Evolutionary conservation across 2,329 filamentous ascomycete species (phyloP), one percentile per base, ranked within the genome.

Genomic region (Alternaria sp.): DNA sequence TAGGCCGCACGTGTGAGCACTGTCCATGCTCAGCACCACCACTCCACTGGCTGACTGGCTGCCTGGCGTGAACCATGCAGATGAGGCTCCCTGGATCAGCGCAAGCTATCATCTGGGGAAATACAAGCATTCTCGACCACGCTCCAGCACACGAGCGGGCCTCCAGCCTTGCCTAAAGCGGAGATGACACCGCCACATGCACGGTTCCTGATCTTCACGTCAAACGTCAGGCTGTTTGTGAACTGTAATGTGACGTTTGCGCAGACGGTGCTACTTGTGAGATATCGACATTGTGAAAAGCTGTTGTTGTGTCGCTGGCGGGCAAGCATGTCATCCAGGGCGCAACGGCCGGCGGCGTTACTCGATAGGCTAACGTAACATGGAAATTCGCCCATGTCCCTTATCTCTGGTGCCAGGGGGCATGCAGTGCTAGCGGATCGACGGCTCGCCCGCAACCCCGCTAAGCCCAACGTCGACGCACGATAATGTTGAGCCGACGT

Each of bases 401-500:
- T 73, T 78, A 78, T 77, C 66, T 72, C 58, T 64, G 50, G 51
- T 50, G 58, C 25, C 63, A 36, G 57, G 68, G 68, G 68, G 66
- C 47, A 58, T 64, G 64, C 63, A 64, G 71, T 70, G 36, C 70
- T 71, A 66, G 65, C 67, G 51, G 67, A 72, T 71, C 70, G 69
- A 63, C 69, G 62, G 60, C 67, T 66, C 57, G 61, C 64, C 65
- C 64, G 61, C 63, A 57, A 59, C 65, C 68, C 65, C 72, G 69
- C 61, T 61, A 64, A 68, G 59, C 70, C 68, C 71, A 73, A 73
- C 68, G 69, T 62, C 60, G 57, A 63, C 68, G 67, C 64, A 66
- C 71, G 64, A 70, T 68, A 69, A 61, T 56, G 57, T 63, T 50
- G 68, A 65, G 69, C 75, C 76, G 76, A 77, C 69, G 73, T 76